Evolutionary conservation across 2,329 filamentous ascomycete species (phyloP).

Genomic region (Phoma sp.): DNA sequence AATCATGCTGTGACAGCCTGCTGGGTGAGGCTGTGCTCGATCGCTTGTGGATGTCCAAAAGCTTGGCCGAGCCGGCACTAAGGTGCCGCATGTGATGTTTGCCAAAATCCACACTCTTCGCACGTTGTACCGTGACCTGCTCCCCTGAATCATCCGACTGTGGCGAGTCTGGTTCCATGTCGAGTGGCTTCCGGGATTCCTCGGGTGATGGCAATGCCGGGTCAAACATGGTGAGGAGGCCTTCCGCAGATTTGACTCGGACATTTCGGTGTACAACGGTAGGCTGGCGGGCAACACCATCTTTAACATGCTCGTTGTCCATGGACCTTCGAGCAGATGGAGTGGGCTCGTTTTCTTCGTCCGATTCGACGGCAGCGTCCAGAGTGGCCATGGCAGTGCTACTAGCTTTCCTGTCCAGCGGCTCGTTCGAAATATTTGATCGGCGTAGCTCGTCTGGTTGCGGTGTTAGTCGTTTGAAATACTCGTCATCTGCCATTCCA

Average conservation of each 20-base stretch:
- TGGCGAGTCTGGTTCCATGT: slow-evolving; percentile 41
- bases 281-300: slow-evolving; percentile 63
- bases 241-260: slow-evolving; percentile 68
- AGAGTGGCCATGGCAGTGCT: slow-evolving; percentile 55
- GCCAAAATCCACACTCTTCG: slow-evolving; percentile 73
- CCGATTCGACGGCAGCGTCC: slow-evolving; percentile 51
- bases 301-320: slow-evolving; percentile 58
- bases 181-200: slow-evolving; percentile 43
- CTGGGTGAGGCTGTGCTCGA: slow-evolving; percentile 39
- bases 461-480: slow-evolving; percentile 66
- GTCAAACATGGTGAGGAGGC: slow-evolving; percentile 62
- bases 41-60: slow-evolving; percentile 67
- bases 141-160: slow-evolving; percentile 35
- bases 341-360: slow-evolving; percentile 38
- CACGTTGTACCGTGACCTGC: slow-evolving; percentile 61
- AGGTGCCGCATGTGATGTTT: slow-evolving; percentile 73
- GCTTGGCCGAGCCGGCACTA: slow-evolving; percentile 78
- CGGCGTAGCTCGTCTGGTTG: slow-evolving; percentile 54
- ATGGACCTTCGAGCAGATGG: slow-evolving; percentile 30
- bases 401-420: slow-evolving; percentile 48
- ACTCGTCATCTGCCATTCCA: slow-evolving; percentile 74
- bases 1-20: slow-evolving; percentile 32
- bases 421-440: slow-evolving; percentile 35
- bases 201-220: slow-evolving; percentile 37
- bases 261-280: slow-evolving; percentile 69